Evolutionary conservation across 352 stramenopile species (phyloP).

Genomic region (Thalassiosira pacifica): DNA sequence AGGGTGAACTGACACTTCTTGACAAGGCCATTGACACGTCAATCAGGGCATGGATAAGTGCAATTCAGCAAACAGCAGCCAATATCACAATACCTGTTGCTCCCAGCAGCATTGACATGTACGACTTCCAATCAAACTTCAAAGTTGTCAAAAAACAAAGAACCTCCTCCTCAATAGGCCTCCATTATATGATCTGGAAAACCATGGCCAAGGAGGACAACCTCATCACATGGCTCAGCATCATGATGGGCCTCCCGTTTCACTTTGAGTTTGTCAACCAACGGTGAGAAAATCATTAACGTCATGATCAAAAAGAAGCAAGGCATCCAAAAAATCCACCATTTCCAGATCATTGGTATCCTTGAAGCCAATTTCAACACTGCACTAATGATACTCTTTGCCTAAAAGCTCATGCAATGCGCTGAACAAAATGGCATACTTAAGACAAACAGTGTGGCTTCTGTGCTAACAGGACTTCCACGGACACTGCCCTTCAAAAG

Average conservation of each 20-base stretch:
- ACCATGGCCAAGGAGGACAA: neutral
- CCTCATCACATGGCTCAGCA: neutral
- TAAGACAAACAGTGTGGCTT: constrained; percentile 46
- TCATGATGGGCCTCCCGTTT: constrained; percentile 16
- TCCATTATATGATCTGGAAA: constrained; percentile 14
- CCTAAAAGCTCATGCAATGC: constrained; percentile 10
- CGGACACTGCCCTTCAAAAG: constrained; percentile 22
- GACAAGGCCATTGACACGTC: constrained; percentile 6
- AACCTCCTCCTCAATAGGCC: neutral
- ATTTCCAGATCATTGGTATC: constrained; percentile 55
- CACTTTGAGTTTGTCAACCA: constrained; percentile 14
- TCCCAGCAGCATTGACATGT: neutral
- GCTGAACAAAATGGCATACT: constrained; percentile 31
- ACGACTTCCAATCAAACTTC: neutral
- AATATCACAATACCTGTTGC: neutral
- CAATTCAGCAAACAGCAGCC: neutral
- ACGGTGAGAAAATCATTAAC: constrained; percentile 35
- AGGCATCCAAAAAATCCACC: constrained; percentile 44
- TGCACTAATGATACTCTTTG: constrained; percentile 24
- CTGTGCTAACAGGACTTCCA: constrained; percentile 1
- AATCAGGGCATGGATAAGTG: constrained; percentile 6
- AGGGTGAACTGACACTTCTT: neutral
- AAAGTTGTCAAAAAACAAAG: neutral
- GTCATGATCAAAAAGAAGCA: constrained; percentile 54
- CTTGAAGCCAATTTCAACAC: constrained; percentile 57